Evolutionary conservation across 2,329 filamentous ascomycete species (phyloP).

Genomic region (Leptosphaerulina australis): DNA sequence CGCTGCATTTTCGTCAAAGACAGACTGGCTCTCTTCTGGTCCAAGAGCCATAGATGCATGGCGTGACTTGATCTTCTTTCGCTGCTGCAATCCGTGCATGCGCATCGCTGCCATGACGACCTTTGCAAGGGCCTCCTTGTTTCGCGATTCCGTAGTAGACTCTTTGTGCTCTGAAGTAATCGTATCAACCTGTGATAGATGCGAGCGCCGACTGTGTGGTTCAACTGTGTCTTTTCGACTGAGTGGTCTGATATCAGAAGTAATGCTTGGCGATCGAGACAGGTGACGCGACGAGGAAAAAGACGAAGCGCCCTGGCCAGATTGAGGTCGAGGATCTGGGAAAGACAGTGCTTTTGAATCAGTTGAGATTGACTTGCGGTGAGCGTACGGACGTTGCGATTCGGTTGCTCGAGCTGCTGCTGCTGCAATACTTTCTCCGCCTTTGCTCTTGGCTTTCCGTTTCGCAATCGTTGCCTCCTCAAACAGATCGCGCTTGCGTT

Average conservation of each 20-base stretch:
- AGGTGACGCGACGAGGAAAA: slow-evolving; percentile 34
- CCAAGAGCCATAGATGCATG: slow-evolving; percentile 31
- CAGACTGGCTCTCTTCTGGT: slow-evolving; percentile 21
- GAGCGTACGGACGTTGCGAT: slow-evolving; percentile 32
- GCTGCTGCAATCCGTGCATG: slow-evolving; percentile 56
- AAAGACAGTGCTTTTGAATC: slow-evolving; percentile 31
- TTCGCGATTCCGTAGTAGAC: slow-evolving; percentile 48
- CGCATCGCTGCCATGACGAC: slow-evolving; percentile 61
- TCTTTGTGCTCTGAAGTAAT: slow-evolving; percentile 39
- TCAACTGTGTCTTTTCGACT: slow-evolving; percentile 41
- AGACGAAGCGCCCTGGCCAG: slow-evolving; percentile 30
- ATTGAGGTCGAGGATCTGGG: slow-evolving; percentile 34
- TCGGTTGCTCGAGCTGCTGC: slow-evolving; percentile 47
- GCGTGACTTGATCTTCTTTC: slow-evolving; percentile 45
- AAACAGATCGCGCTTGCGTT: slow-evolving; percentile 55
- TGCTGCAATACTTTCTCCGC: slow-evolving; percentile 52
- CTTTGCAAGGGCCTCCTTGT: slow-evolving; percentile 58
- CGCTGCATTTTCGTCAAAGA: slow-evolving; percentile 22
- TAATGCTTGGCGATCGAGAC: slow-evolving; percentile 44
- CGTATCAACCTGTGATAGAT: slow-evolving; percentile 45
- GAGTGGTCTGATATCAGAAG: slow-evolving; percentile 38
- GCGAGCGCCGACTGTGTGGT: slow-evolving; percentile 36
- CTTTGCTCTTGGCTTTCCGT: slow-evolving; percentile 50
- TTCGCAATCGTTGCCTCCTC: slow-evolving; percentile 55
- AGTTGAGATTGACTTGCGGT: slow-evolving; percentile 43